These are phyloP conservation scores for Cynanchum wilfordii DNA, from an alignment of 257 asterid species.

Conservation along the genomic window DNA sequence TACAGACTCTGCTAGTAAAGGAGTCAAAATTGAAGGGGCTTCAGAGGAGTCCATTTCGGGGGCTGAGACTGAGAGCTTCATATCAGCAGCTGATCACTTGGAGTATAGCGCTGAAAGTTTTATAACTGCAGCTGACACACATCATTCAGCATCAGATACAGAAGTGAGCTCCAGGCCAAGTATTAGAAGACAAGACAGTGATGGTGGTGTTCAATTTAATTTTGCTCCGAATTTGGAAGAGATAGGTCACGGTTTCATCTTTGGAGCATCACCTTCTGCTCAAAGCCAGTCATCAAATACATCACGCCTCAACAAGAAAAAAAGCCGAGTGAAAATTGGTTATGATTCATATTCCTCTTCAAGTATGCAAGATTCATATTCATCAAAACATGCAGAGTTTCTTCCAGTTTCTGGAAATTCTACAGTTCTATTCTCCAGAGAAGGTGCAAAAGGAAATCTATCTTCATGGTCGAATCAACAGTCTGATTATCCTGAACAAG, in stretches of 20 bases:
- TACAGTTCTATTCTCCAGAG: conserved; percentile 36
- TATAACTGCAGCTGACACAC: conserved; percentile 55
- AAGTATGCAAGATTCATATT: conserved; percentile 36
- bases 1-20: conserved; percentile 26
- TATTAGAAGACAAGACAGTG: conserved; percentile 55
- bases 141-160: conserved; percentile 39
- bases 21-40: conserved; percentile 34
- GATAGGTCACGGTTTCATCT: conserved; percentile 46
- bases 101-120: conserved; percentile 66
- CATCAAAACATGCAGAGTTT: conserved; percentile 36
- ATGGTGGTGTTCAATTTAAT: conserved; percentile 38
- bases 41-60: conserved; percentile 68
- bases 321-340: conserved; percentile 38
- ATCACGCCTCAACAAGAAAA: conserved; percentile 52
- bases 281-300: conserved; percentile 44
- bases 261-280: conserved; percentile 65
- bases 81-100: conserved; percentile 79
- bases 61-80: conserved; percentile 83
- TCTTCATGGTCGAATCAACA: conserved; percentile 32
- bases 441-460: conserved; percentile 37
- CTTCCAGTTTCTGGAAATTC: conserved; percentile 49
- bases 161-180: conserved; percentile 52
- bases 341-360: conserved; percentile 39
- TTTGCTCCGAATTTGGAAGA: conserved; percentile 37
- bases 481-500: conserved; percentile 34